These are phyloP conservation scores for Penicillium cosmopolitanum DNA, from an alignment of 495 filamentous ascomycete species.

Conservation along the genomic window DNA sequence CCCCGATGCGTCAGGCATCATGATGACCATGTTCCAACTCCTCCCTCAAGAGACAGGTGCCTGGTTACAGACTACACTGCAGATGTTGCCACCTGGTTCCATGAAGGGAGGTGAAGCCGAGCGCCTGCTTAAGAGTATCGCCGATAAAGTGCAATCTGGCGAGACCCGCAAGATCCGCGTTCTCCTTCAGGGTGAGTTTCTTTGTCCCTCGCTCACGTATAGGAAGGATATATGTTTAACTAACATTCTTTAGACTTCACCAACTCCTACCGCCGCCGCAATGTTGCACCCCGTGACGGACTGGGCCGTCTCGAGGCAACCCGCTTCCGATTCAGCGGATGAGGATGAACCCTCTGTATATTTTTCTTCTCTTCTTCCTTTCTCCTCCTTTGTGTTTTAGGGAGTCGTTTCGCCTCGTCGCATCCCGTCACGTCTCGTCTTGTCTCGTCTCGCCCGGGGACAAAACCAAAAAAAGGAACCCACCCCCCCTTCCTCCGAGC, in stretches of 20 bases:
- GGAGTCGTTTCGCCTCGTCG: not conserved
- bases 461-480: constrained; percentile 18
- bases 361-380: constrained; percentile 14
- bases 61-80: constrained; percentile 83
- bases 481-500: constrained; percentile 21
- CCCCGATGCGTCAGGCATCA: constrained; percentile 87
- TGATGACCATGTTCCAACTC: constrained; percentile 86
- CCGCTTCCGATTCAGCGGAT: constrained; percentile 80
- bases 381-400: constrained; percentile 4
- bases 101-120: constrained; percentile 68
- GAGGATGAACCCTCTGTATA: constrained; percentile 27
- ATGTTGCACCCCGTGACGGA: constrained; percentile 92
- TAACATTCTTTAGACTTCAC: constrained; percentile 72
- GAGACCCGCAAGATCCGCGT: constrained; percentile 81
- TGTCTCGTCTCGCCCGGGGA: constrained; percentile 4
- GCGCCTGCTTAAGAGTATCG: constrained; percentile 66
- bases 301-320: constrained; percentile 82
- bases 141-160: constrained; percentile 66
- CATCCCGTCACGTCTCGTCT: not conserved
- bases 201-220: not conserved
- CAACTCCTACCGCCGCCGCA: constrained; percentile 86
- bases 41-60: constrained; percentile 73
- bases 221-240: not conserved
- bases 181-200: constrained; percentile 69
- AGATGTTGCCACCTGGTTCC: constrained; percentile 79